These are phyloP conservation scores for Xylariaceae sp. DNA, from an alignment of 2,329 filamentous ascomycete species.

Conservation along the genomic window DNA sequence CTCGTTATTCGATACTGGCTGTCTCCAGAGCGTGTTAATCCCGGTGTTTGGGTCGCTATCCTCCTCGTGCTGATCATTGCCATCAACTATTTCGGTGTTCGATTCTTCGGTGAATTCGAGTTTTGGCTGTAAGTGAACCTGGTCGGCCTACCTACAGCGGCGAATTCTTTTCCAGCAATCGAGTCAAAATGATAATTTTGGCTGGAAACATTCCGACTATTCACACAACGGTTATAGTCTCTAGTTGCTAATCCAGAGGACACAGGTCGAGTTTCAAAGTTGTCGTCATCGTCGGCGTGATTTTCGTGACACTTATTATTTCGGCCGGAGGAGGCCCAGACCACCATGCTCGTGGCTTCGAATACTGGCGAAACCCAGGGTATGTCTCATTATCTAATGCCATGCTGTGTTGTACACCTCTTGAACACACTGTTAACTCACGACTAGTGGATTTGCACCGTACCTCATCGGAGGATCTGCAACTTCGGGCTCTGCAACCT, in stretches of 20 bases:
- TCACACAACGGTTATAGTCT: neutral
- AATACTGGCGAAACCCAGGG: slow-evolving; percentile 63
- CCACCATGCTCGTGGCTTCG: slow-evolving; percentile 56
- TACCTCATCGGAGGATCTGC: slow-evolving; percentile 32
- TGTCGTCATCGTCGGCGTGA: slow-evolving; percentile 61
- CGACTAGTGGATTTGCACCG: slow-evolving; percentile 44
- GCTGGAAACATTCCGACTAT: too few relatives aligned
- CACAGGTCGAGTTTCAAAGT: slow-evolving; percentile 60
- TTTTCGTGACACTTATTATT: slow-evolving; percentile 61
- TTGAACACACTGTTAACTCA: neutral
- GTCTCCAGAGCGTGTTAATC: slow-evolving; percentile 60
- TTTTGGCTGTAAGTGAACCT: slow-evolving; percentile 45
- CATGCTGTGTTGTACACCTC: too few relatives aligned
- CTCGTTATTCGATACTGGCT: slow-evolving; percentile 79
- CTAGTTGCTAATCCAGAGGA: slow-evolving; percentile 1
- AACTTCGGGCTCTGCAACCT: too few relatives aligned
- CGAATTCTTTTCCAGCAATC: too few relatives aligned
- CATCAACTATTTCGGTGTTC: slow-evolving; percentile 69
- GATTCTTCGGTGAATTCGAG: slow-evolving; percentile 63
- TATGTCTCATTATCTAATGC: slow-evolving; percentile 21
- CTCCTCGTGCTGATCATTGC: slow-evolving; percentile 59
- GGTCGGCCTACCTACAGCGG: neutral
- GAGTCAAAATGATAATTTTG: too few relatives aligned
- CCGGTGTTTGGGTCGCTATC: slow-evolving; percentile 74
- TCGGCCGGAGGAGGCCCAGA: slow-evolving; percentile 61